Evolutionary conservation across 352 stramenopile genomes (phyloP).

Genomic region (Hyaloperonospora brassicae): DNA sequence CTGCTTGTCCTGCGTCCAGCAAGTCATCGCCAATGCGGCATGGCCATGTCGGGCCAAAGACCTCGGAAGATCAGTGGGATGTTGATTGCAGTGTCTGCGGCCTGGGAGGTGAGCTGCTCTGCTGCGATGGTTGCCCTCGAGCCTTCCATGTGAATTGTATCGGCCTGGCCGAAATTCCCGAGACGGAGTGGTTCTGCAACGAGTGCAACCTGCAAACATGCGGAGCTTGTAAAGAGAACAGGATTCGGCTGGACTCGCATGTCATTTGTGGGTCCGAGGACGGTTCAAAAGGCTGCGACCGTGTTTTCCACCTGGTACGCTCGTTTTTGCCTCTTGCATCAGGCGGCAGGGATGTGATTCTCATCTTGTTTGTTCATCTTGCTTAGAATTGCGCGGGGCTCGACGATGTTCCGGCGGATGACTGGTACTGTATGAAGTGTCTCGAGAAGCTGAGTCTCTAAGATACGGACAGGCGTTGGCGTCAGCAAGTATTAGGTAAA

Average conservation of each 20-base stretch:
- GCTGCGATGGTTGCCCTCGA: conserved; percentile 88
- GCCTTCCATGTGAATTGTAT: conserved; percentile 89
- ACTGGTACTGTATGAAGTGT: conserved; percentile 86
- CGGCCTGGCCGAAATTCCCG: conserved; percentile 46
- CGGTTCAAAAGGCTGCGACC: conserved; percentile 76
- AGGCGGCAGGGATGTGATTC: conserved; percentile 1
- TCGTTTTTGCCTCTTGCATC: neutral
- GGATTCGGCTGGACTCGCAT: conserved; percentile 83
- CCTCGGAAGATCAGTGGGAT: conserved; percentile 73
- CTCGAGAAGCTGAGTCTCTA: conserved; percentile 32
- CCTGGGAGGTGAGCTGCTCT: conserved; percentile 78
- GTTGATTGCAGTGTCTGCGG: conserved; percentile 85
- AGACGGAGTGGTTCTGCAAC: conserved; percentile 84
- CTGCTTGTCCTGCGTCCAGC: conserved; percentile 9
- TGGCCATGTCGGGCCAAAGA: conserved; percentile 24
- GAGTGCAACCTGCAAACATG: conserved; percentile 82
- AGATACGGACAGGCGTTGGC: conserved; percentile 14
- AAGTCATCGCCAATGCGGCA: conserved; percentile 22
- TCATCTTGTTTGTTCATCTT: conserved; percentile 4
- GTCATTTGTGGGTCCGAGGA: conserved; percentile 87
- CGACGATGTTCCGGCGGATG: conserved; percentile 61
- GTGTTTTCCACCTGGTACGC: conserved; percentile 82
- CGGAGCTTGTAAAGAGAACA: conserved; percentile 77
- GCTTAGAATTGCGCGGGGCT: conserved; percentile 82
- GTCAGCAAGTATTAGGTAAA: conserved; percentile 20